A percentile compares a stretch with the other conserved stretches of the same genome.
Evolutionary conservation across 495 filamentous ascomycete species (phyloP).

Genomic region (Aspergillus homomorphus): DNA sequence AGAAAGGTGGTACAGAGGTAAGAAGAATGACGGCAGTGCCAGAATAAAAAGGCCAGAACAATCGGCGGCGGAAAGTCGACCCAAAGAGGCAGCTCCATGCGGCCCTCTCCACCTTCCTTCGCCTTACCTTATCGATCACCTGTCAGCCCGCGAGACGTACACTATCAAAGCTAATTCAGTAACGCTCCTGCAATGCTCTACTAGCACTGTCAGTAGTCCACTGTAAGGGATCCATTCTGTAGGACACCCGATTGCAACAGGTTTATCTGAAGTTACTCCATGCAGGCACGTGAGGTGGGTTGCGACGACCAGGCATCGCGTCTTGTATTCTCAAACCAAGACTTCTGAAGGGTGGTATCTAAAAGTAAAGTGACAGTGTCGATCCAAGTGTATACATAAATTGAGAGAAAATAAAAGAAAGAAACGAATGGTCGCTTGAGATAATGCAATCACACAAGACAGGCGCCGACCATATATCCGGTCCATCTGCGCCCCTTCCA

Average conservation of each 20-base stretch:
- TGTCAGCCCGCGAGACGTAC: neutral
- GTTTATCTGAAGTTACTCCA: neutral
- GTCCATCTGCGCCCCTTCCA: constrained; percentile 7
- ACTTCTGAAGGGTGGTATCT: constrained; percentile 4
- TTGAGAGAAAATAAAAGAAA: neutral
- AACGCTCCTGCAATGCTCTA: neutral
- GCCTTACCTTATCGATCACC: neutral
- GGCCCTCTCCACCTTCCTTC: constrained; percentile 1
- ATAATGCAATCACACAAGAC: neutral
- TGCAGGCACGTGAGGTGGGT: neutral
- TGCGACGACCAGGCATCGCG: neutral
- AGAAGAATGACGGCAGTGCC: neutral
- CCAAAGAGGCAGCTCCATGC: constrained; percentile 18
- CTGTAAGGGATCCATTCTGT: neutral
- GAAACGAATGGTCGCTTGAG: neutral
- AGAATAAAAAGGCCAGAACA: neutral
- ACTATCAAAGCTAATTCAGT: neutral
- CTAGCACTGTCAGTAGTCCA: neutral
- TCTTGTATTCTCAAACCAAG: neutral
- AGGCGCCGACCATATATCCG: neutral
- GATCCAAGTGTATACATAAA: neutral
- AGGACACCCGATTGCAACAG: neutral
- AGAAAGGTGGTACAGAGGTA: neutral
- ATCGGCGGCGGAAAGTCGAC: neutral
- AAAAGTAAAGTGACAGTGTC: neutral